Percentiles rank a stretch among this genome's conserved stretches.
These are phyloP conservation scores for Trichomonas gallinae DNA, from an alignment of 208 protist species.

Conservation along the genomic window DNA sequence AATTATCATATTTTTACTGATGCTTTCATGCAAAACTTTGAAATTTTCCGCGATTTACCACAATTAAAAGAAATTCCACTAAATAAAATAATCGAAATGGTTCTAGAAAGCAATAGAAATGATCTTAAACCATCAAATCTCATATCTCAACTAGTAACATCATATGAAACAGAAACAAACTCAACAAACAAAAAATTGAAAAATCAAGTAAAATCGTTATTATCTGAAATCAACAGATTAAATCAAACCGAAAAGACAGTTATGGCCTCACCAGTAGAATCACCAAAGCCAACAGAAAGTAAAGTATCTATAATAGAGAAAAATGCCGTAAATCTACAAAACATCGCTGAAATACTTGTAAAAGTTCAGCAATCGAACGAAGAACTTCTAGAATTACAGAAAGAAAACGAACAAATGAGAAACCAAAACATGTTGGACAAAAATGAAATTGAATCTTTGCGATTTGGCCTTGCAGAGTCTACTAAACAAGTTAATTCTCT, in stretches of 20 bases:
- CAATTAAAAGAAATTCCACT: background rate
- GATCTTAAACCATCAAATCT: background rate
- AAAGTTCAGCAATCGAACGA: background rate
- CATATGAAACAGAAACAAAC: background rate
- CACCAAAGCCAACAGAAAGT: background rate
- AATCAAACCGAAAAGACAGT: background rate
- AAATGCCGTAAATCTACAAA: background rate
- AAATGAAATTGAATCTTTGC: background rate
- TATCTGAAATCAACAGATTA: background rate
- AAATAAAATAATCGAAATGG: background rate
- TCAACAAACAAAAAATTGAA: background rate
- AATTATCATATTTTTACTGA: background rate
- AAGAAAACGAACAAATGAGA: background rate
- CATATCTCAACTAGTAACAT: background rate
- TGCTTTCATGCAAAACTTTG: background rate
- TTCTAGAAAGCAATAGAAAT: background rate
- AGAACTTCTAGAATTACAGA: background rate
- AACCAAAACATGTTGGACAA: background rate
- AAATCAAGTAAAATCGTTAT: background rate
- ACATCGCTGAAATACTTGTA: background rate
- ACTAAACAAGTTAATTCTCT: background rate
- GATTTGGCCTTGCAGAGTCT: background rate
- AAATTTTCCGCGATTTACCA: background rate
- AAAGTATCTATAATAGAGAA: background rate
- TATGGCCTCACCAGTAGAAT: background rate